These are phyloP conservation scores for Populus hybrid DNA, from an alignment of 441 rosid genomes.

Conservation along the genomic window DNA sequence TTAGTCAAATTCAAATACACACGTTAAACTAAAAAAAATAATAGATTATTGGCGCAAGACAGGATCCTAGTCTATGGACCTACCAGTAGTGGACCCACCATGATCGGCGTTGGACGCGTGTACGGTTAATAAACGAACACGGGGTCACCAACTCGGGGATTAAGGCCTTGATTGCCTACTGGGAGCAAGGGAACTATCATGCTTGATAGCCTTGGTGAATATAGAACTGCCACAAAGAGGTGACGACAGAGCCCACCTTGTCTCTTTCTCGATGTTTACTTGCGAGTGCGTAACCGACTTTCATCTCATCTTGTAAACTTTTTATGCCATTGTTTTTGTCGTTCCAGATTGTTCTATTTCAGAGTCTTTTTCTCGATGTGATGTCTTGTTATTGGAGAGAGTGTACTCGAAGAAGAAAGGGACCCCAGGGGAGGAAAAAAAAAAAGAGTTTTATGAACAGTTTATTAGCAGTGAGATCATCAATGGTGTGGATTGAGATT, in stretches of 20 bases:
- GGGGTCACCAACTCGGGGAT: not conserved
- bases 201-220: not conserved
- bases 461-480: not conserved
- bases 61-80: not conserved
- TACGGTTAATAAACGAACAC: not conserved
- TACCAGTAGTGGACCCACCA: not conserved
- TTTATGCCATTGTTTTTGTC: slow-evolving; percentile 1
- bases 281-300: slow-evolving; percentile 26
- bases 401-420: not conserved
- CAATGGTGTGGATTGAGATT: too few relatives aligned
- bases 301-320: not conserved
- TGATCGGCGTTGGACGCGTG: not conserved
- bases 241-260: not conserved
- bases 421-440: not conserved
- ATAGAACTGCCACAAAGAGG: not conserved
- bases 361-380: not conserved
- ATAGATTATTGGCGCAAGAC: not conserved
- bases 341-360: slow-evolving; percentile 15
- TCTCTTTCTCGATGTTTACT: not conserved
- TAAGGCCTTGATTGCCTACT: not conserved
- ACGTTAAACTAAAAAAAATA: too few relatives aligned
- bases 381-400: too few relatives aligned
- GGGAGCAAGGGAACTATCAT: too few relatives aligned
- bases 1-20: too few relatives aligned
- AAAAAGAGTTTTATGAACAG: not conserved